Evolutionary conservation across 1,284 basidiomycete genomes (phyloP), one percentile per base, ranked within the genome.

Genomic region (Trichosporon sp.): DNA sequence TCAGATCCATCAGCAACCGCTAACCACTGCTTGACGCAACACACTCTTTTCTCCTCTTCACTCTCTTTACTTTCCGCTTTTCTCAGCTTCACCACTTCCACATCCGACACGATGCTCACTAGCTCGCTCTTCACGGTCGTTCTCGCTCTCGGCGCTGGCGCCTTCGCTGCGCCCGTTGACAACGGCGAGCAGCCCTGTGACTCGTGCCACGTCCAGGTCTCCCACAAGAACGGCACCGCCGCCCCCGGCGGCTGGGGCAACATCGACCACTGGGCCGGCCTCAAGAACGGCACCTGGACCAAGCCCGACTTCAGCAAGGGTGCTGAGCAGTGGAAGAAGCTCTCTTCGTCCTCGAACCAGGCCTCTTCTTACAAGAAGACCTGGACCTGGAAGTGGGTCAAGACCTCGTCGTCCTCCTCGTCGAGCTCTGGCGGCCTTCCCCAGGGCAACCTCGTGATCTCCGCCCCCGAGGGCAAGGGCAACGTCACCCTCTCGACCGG

Each of bases 101-200:
- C 47, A 51, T 18, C 21, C 47, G 23, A 25, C 21, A n/a, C 27
- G 11, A 60, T 60, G 56, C 27, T 32, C 31, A 13, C 56, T 31
- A 29, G 56, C 56, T 60, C 56, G 15, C 56, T 60, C 18, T 60
- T 60, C 56, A 18, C 56, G 56, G 56, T 60, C 18, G 56, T 60
- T 18, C 5, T 60, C 29, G 56, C 56, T 31, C 56, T 60, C 29
- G 56, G 56, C 56, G 56, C 56, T 60, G 56, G 56, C 56, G 56
- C 56, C 56, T 60, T 31, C 7, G 56, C 56, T 60, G 56, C 56
- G 27, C 56, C 56, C 27, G 56, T 60, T 31, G 56, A 60, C 27
- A 31, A 29, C 15, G 15, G 29, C 11, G 56, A 31, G 56, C 27
- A 51, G 47, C 47, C 47, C 47, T 51, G 47, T 11, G 47, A 51